phyloP scores from a whole-genome alignment of 1,284 basidiomycete genomes.

The Retiboletus fuscus region DNA sequence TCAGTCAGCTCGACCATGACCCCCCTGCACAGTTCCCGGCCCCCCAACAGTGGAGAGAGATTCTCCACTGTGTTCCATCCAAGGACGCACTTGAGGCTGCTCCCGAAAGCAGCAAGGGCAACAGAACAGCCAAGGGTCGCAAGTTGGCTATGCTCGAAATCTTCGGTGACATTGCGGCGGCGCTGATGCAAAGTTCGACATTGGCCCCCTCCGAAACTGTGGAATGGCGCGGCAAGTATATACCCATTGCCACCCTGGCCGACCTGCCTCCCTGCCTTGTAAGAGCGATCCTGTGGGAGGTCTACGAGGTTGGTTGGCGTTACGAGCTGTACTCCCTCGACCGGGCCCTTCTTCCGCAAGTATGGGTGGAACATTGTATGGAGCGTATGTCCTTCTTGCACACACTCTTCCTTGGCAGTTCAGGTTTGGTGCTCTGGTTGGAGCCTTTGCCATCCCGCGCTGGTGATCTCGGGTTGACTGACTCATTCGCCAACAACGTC shows the following conservation, averaged over 20 bases:
- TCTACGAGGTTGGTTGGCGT: slow-evolving; percentile 2
- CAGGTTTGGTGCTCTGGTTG: neutral
- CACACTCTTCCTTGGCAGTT: neutral
- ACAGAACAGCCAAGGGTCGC: neutral
- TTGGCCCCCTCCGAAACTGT: too few species aligned
- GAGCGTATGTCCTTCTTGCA: neutral
- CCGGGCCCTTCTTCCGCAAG: neutral
- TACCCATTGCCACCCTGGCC: too few species aligned
- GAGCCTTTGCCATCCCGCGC: neutral
- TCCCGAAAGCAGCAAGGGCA: too few species aligned
- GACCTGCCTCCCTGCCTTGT: too few species aligned
- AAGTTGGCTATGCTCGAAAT: slow-evolving; percentile 4
- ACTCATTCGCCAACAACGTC: neutral
- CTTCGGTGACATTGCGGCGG: neutral
- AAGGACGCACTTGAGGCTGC: neutral
- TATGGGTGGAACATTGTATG: neutral
- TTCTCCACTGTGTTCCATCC: neutral
- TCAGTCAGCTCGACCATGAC: slow-evolving; percentile 4
- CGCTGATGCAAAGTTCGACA: neutral
- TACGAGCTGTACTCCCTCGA: slow-evolving; percentile 8
- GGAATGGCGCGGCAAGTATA: too few species aligned
- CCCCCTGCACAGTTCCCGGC: neutral
- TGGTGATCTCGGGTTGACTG: neutral
- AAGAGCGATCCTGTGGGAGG: too few species aligned
- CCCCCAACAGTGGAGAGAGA: slow-evolving; percentile 4